A percentile compares a stretch with the other conserved stretches of the same genome.
Evolutionary conservation across 352 stramenopile genomes (phyloP).

Genomic region (Elongisporangium undulatum): DNA sequence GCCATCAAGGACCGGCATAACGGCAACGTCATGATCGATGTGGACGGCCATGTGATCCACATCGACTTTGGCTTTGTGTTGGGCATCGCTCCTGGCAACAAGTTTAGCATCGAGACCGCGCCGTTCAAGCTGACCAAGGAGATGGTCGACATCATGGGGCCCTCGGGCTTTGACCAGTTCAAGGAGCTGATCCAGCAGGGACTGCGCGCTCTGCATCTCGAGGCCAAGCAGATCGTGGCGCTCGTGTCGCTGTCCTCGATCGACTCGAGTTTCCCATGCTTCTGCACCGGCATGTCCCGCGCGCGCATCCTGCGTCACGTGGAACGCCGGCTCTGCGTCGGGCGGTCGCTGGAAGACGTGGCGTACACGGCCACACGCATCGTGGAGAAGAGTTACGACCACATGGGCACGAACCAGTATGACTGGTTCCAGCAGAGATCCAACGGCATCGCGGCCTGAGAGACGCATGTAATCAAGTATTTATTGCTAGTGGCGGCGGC

Average conservation of each 20-base stretch:
- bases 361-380: conserved; percentile 51
- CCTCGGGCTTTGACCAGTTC: conserved; percentile 87
- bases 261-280: conserved; percentile 94
- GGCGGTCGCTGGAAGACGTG: conserved; percentile 45
- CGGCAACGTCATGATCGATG: conserved; percentile 97
- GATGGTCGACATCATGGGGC: conserved; percentile 93
- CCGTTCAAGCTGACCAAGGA: conserved; percentile 99
- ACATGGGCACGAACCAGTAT: conserved; percentile 79
- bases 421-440: conserved; percentile 86
- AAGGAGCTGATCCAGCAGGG: conserved; percentile 90
- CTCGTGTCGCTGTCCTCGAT: conserved; percentile 88
- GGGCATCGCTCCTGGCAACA: conserved; percentile 95
- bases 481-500: conserved; percentile 12
- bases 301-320: conserved; percentile 41
- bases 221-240: conserved; percentile 90
- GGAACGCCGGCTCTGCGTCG: conserved; percentile 54
- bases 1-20: conserved; percentile 98
- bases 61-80: conserved; percentile 99
- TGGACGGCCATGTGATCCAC: conserved; percentile 93
- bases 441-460: conserved; percentile 69
- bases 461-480: background rate
- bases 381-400: conserved; percentile 70
- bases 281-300: conserved; percentile 38
- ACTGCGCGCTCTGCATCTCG: conserved; percentile 92
- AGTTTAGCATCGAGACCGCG: conserved; percentile 95